Conservation (phyloP, 1,284 basidiomycete species). For the Termitomyces sp. region DNA sequence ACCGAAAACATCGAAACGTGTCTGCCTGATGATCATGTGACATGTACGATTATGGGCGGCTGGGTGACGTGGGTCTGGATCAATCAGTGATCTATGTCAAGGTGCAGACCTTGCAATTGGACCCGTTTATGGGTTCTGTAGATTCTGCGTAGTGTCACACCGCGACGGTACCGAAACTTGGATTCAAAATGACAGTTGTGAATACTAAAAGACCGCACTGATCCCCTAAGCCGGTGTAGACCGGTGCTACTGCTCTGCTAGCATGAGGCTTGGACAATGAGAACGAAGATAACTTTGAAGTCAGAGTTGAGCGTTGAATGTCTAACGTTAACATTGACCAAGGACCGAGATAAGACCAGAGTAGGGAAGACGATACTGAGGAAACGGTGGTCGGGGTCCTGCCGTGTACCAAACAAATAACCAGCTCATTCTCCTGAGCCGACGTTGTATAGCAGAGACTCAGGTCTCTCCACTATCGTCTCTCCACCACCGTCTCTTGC, state of each 20-base stretch:
- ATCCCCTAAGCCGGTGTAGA: neutral
- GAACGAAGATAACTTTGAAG: too few species aligned
- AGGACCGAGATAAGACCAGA: neutral
- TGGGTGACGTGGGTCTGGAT: too few species aligned
- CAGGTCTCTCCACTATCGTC: too few species aligned
- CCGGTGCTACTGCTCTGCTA: neutral
- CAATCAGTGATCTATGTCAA: too few species aligned
- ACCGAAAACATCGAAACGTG: neutral
- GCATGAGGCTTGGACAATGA: neutral
- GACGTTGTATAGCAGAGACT: neutral
- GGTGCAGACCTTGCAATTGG: too few species aligned
- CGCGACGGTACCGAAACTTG: too few species aligned
- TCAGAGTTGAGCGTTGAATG: too few species aligned
- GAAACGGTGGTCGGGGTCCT: conserved; percentile 11
- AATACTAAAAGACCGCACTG: too few species aligned
- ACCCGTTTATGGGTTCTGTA: too few species aligned
- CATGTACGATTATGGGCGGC: too few species aligned
- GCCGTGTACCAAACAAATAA: conserved; percentile 11
- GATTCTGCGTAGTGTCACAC: too few species aligned
- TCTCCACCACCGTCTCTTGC: neutral
- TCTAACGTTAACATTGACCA: neutral
- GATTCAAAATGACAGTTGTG: too few species aligned
- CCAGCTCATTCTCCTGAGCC: conserved; percentile 6
- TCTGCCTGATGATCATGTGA: conserved; percentile 1
- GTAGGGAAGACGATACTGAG: neutral